Evolutionary conservation across 176 grass and related monocot genomes (phyloP).

Genomic region (Oryza glaberrima): DNA sequence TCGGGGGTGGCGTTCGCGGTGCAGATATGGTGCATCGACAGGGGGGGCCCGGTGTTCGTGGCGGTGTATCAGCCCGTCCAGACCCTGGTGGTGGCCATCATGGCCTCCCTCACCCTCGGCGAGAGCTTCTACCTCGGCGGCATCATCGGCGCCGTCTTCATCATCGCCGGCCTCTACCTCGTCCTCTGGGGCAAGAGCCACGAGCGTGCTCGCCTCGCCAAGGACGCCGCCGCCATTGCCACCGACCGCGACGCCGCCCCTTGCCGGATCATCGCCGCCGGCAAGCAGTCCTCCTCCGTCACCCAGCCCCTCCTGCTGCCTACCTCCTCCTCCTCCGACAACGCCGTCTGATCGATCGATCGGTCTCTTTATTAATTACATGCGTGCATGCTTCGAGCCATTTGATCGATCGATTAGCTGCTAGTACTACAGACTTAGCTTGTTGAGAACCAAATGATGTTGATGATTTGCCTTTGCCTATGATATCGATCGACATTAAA

Average conservation of each 20-base stretch:
- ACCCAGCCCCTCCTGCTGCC: conserved; percentile 83
- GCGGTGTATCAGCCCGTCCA: conserved; percentile 98
- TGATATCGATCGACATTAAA: background rate
- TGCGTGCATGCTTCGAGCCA: background rate
- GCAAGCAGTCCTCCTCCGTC: conserved; percentile 47
- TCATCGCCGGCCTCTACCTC: conserved; percentile 84
- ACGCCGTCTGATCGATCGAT: conserved; percentile 46
- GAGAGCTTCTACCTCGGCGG: conserved; percentile 94
- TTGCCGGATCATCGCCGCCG: background rate
- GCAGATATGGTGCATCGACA: conserved; percentile 98
- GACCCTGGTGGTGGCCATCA: conserved; percentile 93
- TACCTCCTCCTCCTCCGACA: conserved; percentile 56
- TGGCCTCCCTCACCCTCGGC: conserved; percentile 76
- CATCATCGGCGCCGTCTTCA: conserved; percentile 84
- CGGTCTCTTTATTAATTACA: background rate
- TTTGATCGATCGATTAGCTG: too few relatives aligned
- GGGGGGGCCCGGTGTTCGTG: conserved; percentile 92
- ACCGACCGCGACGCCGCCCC: conserved; percentile 11
- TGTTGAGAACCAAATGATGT: too few relatives aligned
- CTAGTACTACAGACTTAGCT: too few relatives aligned
- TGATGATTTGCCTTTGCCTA: background rate
- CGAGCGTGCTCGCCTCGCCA: conserved; percentile 60
- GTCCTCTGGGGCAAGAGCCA: conserved; percentile 95
- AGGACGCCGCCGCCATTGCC: conserved; percentile 32
- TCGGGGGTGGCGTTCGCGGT: conserved; percentile 95